Conservation (phyloP, 2,329 filamentous ascomycete species). For the Colletotrichum eremochloae region DNA sequence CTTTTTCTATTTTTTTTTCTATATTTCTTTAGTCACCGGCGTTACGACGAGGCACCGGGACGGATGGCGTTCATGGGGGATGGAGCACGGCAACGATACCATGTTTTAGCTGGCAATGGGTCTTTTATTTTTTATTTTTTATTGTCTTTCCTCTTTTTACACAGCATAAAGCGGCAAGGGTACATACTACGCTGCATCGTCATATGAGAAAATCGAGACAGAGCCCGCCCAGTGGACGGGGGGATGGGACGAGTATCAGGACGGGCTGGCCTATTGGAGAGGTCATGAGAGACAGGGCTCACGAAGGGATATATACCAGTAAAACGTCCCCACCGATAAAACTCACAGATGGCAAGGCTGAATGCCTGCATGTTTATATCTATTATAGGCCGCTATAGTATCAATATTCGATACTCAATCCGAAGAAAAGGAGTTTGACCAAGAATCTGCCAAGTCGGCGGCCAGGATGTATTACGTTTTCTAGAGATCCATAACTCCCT, state of each 20-base stretch:
- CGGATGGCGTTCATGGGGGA: constrained; percentile 24
- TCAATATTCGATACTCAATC: constrained; percentile 6
- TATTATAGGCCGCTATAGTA: constrained; percentile 23
- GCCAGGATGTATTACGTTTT: too few relatives aligned
- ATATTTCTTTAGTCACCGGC: constrained; percentile 7
- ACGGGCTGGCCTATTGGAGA: constrained; percentile 11
- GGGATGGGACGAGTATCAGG: background rate
- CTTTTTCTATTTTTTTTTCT: background rate
- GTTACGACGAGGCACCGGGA: constrained; percentile 25
- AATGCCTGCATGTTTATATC: constrained; percentile 1
- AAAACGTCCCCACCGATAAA: background rate
- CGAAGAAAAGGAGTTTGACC: background rate
- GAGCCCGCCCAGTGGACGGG: background rate
- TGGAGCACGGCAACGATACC: constrained; percentile 36
- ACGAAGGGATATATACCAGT: background rate
- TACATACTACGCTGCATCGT: constrained; percentile 8
- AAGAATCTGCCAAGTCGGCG: background rate
- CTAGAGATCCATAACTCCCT: background rate
- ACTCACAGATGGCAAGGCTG: background rate
- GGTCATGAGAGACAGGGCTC: background rate
- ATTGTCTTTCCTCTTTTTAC: background rate
- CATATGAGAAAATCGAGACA: constrained; percentile 16
- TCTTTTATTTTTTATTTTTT: background rate
- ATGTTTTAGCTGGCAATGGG: constrained; percentile 27
- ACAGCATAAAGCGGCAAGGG: constrained; percentile 7